phyloP scores from a whole-genome alignment of 2,329 filamentous ascomycete genomes.

The Pseudocercospora vitis region DNA sequence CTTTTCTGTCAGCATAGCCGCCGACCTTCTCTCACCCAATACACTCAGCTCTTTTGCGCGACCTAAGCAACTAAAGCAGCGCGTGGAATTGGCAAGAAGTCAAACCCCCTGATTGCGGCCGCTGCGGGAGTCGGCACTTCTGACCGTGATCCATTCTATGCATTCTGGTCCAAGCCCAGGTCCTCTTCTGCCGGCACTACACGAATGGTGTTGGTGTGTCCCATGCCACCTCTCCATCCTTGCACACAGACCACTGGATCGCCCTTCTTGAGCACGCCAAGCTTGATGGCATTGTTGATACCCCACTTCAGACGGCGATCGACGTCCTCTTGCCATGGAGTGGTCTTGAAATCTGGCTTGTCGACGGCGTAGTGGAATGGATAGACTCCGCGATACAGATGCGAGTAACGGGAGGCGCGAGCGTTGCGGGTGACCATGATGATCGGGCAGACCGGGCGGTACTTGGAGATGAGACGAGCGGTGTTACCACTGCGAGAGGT shows the following conservation, averaged over 20 bases:
- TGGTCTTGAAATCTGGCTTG: constrained; percentile 91
- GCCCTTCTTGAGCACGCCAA: constrained; percentile 70
- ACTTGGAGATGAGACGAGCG: constrained; percentile 94
- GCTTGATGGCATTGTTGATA: constrained; percentile 79
- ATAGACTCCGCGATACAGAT: constrained; percentile 96
- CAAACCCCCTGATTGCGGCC: not conserved
- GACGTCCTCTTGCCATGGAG: constrained; percentile 98
- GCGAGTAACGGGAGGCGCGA: constrained; percentile 80
- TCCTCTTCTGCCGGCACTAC: constrained; percentile 54
- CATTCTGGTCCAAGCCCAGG: constrained; percentile 51
- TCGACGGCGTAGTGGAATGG: constrained; percentile 90
- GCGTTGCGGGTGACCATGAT: constrained; percentile 96
- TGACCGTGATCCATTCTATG: constrained; percentile 35
- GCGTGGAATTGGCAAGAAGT: constrained; percentile 3
- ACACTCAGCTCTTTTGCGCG: constrained; percentile 4
- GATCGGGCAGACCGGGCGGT: constrained; percentile 97
- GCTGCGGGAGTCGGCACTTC: not conserved
- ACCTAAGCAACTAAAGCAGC: constrained; percentile 8
- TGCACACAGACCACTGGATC: constrained; percentile 81
- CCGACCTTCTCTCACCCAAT: not conserved
- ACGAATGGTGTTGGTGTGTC: constrained; percentile 78
- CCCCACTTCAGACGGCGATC: constrained; percentile 98
- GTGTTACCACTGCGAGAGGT: constrained; percentile 81
- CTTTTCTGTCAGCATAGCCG: not conserved
- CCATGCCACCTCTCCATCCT: constrained; percentile 85